Conservation (phyloP, 371 early-diverging fungal genomes). For the Zopfochytrium polystomum region DNA sequence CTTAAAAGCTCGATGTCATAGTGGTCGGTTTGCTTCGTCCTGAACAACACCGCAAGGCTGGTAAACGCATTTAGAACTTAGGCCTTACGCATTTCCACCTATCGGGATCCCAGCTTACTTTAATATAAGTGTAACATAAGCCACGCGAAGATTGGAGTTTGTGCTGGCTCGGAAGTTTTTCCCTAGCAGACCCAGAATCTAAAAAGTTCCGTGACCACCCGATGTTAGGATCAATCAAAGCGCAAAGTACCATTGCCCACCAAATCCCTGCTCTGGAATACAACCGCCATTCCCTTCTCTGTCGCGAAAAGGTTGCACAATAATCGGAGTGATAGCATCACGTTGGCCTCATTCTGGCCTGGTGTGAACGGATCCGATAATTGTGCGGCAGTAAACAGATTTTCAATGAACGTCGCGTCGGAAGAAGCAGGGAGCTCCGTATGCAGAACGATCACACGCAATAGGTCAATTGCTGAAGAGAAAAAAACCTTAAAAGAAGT, state of each 20-base stretch:
- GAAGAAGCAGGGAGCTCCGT: conserved; percentile 24
- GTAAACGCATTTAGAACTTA: too few species aligned
- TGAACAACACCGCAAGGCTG: conserved; percentile 43
- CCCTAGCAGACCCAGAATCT: conserved; percentile 15
- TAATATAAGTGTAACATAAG: conserved; percentile 36
- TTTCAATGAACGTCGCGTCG: conserved; percentile 36
- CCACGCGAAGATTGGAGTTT: conserved; percentile 45
- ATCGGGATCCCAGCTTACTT: too few species aligned
- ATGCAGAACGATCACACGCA: conserved; percentile 67
- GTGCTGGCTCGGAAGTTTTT: conserved; percentile 5
- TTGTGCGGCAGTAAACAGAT: conserved; percentile 34
- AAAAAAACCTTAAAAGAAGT: background rate
- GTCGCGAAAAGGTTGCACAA: conserved; percentile 61
- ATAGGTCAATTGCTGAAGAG: conserved; percentile 65
- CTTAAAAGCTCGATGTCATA: conserved; percentile 47
- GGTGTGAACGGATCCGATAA: background rate
- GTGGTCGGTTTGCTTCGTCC: conserved; percentile 37
- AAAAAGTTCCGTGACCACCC: background rate
- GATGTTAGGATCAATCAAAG: background rate
- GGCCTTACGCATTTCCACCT: too few species aligned
- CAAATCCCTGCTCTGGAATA: conserved; percentile 39
- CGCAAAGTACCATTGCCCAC: conserved; percentile 5
- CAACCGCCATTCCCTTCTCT: conserved; percentile 39
- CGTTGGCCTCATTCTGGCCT: conserved; percentile 48
- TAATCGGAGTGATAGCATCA: conserved; percentile 67